Base-by-base conservation (phyloP, 495 filamentous ascomycete species). In the Hypoxylon subgilvum region DNA sequence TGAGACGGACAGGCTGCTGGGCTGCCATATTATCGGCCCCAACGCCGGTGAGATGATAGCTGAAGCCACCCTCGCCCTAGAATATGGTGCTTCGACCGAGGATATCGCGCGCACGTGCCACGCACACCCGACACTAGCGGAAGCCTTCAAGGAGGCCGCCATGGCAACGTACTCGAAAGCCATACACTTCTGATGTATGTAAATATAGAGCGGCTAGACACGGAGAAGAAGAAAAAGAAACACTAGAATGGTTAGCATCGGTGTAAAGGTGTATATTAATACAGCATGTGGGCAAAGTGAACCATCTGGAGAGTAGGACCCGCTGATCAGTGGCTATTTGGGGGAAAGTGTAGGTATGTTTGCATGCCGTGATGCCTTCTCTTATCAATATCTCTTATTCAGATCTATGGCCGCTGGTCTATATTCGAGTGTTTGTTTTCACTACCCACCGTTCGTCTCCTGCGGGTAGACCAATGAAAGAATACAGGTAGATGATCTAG, bases 11-110 rank as follows among this genome's bases (percentile, higher is more conserved):
- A 84, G 94, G 54, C 87, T 98, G 54, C 79, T 98, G 47, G 94
- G 94, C 63, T 86, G 96, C 52, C 94, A 98, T 82, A 97, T 98
- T 76, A 85, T 98, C 66, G 94, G 94, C 39, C 83, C 95, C 69
- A 92, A 90, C 74, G 94, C 94, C 32, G 94, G 94, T 65, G 94
- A 98, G 84, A 96, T 98, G 95, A 96, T 98, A 78, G 94, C 93
- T 13, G 94, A 98, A 80, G 94, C 89, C 49, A 93, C 92, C 32
- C 81, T 98, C 63, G 95, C 94, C 47, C 77, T 98, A 44, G 94
- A 98, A 81, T 98, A 97, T 72, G 94, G 94, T 46, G 94, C 94
- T 18, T 92, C 88, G 56, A 88, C 85, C 67, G 94, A 97, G 81
- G 95, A 97, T 77, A 87, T 98, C 68, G 93, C 88, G 52, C 86